phyloP scores from a whole-genome alignment of 2,329 filamentous ascomycete genomes.

The Coniochaeta prunicola region DNA sequence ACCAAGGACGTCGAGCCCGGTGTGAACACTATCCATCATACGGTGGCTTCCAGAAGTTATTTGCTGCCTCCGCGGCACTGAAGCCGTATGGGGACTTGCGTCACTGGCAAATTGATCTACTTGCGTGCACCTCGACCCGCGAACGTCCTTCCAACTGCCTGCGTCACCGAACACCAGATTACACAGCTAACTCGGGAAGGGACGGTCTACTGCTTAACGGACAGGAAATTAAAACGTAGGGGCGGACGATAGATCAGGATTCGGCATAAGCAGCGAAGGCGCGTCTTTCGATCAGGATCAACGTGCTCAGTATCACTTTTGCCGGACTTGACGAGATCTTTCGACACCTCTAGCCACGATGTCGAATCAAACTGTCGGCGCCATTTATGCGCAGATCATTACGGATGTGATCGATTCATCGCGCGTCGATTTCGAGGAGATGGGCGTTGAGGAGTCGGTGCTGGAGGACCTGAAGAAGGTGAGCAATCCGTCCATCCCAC shows the following conservation, averaged over 20 bases:
- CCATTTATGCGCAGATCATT: conserved; percentile 72
- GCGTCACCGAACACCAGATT: not conserved
- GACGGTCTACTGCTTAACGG: not conserved
- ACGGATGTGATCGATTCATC: conserved; percentile 87
- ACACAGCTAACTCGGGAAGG: not conserved
- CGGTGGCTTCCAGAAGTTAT: not conserved
- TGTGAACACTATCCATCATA: not conserved
- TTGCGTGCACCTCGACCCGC: not conserved
- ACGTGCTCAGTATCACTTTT: not conserved
- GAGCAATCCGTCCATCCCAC: conserved; percentile 31
- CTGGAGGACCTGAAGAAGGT: conserved; percentile 85
- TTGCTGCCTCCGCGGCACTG: conserved; percentile 4
- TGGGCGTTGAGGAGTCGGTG: conserved; percentile 80
- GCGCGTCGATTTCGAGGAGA: conserved; percentile 93
- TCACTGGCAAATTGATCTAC: not conserved
- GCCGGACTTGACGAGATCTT: not conserved
- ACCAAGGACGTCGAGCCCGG: not conserved
- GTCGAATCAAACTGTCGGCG: conserved; percentile 59
- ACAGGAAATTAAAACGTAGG: not conserved
- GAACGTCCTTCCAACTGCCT: not conserved
- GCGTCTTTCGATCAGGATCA: not conserved
- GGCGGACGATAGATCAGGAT: not conserved
- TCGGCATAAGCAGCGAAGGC: not conserved
- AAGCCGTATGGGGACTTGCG: conserved; percentile 7
- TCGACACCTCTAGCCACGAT: conserved; percentile 28